Evolutionary conservation across 164 flowering plant species (phyloP).

Genomic region (Berberis vulgaris): DNA sequence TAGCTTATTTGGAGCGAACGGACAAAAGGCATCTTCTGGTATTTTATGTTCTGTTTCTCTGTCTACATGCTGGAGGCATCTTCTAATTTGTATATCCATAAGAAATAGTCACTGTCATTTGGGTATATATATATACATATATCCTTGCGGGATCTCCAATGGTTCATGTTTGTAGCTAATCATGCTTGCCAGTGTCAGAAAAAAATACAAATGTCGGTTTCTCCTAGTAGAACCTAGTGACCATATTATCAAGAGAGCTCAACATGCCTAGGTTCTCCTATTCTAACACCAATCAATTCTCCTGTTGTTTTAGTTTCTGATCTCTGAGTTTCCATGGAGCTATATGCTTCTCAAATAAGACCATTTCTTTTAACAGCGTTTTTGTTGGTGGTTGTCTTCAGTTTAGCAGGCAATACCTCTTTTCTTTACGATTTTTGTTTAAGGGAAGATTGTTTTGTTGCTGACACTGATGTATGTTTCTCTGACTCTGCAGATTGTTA

Average conservation of each 20-base stretch:
- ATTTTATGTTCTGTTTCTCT: too few relatives aligned
- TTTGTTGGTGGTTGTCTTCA: conserved; percentile 14
- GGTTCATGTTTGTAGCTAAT: conserved; percentile 9
- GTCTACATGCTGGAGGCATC: too few relatives aligned
- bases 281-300: neutral
- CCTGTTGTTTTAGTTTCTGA: neutral
- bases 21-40: too few relatives aligned
- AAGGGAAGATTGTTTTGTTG: neutral
- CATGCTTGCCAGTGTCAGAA: neutral
- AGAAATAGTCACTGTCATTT: neutral
- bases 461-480: neutral
- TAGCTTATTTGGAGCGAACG: too few relatives aligned
- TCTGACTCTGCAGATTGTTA: conserved; percentile 34
- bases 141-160: conserved; percentile 11
- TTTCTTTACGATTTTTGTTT: conserved; percentile 1
- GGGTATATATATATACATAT: too few relatives aligned
- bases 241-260: neutral
- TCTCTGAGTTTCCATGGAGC: conserved; percentile 18
- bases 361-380: conserved; percentile 12
- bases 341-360: neutral
- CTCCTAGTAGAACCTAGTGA: neutral
- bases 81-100: neutral
- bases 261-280: neutral
- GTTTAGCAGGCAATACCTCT: conserved; percentile 25
- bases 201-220: neutral